Percentiles rank a stretch among this genome's conserved stretches.
phyloP scores from a whole-genome alignment of 371 early-diverging fungal species.

The Mucor racemosus region DNA sequence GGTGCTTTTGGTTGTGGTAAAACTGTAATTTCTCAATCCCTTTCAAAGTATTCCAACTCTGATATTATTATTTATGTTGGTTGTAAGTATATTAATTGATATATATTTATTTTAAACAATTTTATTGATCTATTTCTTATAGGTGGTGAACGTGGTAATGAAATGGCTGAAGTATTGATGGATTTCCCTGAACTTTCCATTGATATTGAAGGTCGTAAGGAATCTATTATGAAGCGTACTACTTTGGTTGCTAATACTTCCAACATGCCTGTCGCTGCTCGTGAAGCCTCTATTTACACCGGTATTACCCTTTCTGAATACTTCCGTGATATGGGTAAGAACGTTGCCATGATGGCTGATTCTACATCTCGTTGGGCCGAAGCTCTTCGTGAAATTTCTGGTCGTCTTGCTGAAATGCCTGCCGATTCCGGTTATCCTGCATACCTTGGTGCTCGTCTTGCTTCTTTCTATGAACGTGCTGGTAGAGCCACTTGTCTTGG shows the following conservation, averaged over 20 bases:
- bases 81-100: conserved; percentile 56
- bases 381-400: conserved; percentile 99
- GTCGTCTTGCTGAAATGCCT: conserved; percentile 99
- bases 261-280: conserved; percentile 99
- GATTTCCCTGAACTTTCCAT: conserved; percentile 99
- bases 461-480: conserved; percentile 99
- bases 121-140: conserved; percentile 4
- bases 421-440: conserved; percentile 99
- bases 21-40: conserved; percentile 99
- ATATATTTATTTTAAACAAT: neutral
- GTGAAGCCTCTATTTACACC: conserved; percentile 99
- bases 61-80: conserved; percentile 99
- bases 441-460: conserved; percentile 98
- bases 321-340: conserved; percentile 99
- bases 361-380: conserved; percentile 99
- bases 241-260: conserved; percentile 99
- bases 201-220: conserved; percentile 91
- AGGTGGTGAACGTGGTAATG: conserved; percentile 99
- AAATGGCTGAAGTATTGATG: conserved; percentile 99
- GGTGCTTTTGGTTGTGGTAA: conserved; percentile 99
- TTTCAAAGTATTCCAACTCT: conserved; percentile 99
- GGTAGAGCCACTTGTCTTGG: conserved; percentile 98
- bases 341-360: conserved; percentile 99
- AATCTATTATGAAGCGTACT: conserved; percentile 99
- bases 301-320: conserved; percentile 99